These are phyloP conservation scores for Ceratocystis variospora DNA, from an alignment of 2,329 filamentous ascomycete genomes.

Conservation along the genomic window DNA sequence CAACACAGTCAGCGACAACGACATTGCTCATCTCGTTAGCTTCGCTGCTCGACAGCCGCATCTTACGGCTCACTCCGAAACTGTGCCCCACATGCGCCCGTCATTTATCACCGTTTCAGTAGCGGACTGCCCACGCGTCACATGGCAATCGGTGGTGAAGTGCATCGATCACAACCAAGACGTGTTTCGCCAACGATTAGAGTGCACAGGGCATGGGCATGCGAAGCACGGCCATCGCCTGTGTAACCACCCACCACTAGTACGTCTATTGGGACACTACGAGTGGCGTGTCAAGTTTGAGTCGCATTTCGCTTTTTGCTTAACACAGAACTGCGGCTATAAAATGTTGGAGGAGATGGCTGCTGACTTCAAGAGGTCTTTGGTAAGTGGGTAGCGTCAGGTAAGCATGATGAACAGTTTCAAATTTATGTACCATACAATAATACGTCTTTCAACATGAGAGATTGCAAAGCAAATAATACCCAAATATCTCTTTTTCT, in stretches of 20 bases:
- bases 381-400: background rate
- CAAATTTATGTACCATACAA: too few species aligned
- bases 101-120: background rate
- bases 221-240: background rate
- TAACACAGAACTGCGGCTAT: background rate
- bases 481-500: background rate
- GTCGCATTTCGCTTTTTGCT: background rate
- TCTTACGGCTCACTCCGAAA: background rate
- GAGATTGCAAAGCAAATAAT: background rate
- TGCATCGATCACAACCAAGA: constrained; percentile 3
- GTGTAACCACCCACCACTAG: background rate
- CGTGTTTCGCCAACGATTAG: background rate
- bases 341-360: background rate
- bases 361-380: background rate
- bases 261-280: background rate
- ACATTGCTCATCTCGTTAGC: background rate
- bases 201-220: background rate
- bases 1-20: background rate
- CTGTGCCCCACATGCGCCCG: background rate
- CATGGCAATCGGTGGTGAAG: background rate
- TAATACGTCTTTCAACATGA: too few species aligned
- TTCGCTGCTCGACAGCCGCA: background rate
- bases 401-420: background rate
- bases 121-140: background rate
- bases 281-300: constrained; percentile 4